A percentile compares a stretch with the other conserved stretches of the same genome.
These are phyloP conservation scores for Aspergillus cavernicola DNA, from an alignment of 495 filamentous ascomycete genomes.

Conservation along the genomic window DNA sequence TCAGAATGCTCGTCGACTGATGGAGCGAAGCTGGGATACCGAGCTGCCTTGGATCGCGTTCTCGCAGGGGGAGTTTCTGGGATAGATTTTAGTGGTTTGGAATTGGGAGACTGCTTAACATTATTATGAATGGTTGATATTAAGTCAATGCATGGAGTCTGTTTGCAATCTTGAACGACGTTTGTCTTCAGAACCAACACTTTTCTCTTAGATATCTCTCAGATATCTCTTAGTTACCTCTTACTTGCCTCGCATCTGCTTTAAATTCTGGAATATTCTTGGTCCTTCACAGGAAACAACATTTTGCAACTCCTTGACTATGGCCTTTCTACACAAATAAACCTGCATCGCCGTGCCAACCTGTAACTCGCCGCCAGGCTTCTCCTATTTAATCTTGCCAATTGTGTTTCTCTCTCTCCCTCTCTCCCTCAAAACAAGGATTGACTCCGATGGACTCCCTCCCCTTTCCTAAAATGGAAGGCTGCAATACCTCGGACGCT, in stretches of 20 bases:
- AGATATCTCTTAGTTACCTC: background rate
- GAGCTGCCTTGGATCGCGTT: slow-evolving; percentile 42
- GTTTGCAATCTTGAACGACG: background rate
- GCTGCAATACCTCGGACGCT: background rate
- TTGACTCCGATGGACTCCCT: background rate
- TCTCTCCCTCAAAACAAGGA: background rate
- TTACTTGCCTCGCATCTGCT: too few relatives aligned
- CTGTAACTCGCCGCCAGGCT: background rate
- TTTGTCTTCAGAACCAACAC: background rate
- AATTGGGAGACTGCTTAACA: slow-evolving; percentile 2
- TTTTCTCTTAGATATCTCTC: background rate
- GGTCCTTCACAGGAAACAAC: too few relatives aligned
- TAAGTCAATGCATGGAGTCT: background rate
- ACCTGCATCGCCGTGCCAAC: slow-evolving; percentile 4
- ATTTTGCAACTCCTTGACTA: background rate
- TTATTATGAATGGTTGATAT: too few relatives aligned
- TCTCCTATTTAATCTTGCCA: background rate
- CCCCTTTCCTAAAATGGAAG: slow-evolving; percentile 15
- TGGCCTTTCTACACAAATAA: too few relatives aligned
- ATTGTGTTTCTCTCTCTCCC: background rate
- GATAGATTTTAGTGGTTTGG: slow-evolving; percentile 20
- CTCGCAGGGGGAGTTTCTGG: slow-evolving; percentile 41
- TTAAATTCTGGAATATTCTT: too few relatives aligned
- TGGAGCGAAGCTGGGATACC: slow-evolving; percentile 44
- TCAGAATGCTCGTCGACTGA: slow-evolving; percentile 41